Conservation (phyloP, 176 grass and related monocot species). For the Musa troglodytarum region DNA sequence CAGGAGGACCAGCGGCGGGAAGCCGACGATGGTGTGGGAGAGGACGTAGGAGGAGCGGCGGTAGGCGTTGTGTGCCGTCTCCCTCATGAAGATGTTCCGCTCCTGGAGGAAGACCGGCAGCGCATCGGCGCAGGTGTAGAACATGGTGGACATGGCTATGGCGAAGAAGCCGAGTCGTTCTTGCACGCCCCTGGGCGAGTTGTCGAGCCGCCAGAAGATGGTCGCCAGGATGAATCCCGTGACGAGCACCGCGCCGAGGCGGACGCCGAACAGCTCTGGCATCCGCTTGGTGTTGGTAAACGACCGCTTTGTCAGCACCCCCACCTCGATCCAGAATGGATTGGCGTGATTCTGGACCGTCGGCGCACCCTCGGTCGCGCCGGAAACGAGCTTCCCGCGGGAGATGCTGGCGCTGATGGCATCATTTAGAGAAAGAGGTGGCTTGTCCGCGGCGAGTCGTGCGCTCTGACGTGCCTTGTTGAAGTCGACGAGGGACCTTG, state of each 20-base stretch:
- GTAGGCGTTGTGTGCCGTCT: slow-evolving; percentile 98
- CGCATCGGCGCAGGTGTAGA: slow-evolving; percentile 94
- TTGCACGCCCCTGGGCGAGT: slow-evolving; percentile 79
- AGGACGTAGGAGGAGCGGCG: slow-evolving; percentile 93
- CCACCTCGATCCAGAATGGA: slow-evolving; percentile 89
- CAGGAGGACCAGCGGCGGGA: slow-evolving; percentile 65
- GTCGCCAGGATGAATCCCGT: slow-evolving; percentile 92
- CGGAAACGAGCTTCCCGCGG: slow-evolving; percentile 89
- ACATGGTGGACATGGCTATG: slow-evolving; percentile 99
- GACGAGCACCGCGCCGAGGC: slow-evolving; percentile 62
- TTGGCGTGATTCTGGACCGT: slow-evolving; percentile 70
- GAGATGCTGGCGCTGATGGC: slow-evolving; percentile 88
- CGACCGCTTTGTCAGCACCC: slow-evolving; percentile 68
- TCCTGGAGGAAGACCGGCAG: slow-evolving; percentile 95
- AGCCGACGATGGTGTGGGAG: slow-evolving; percentile 73
- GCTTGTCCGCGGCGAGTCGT: slow-evolving; percentile 12
- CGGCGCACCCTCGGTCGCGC: slow-evolving; percentile 41
- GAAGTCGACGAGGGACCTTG: slow-evolving; percentile 50
- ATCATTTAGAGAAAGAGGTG: slow-evolving; percentile 52
- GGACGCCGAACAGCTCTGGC: slow-evolving; percentile 79
- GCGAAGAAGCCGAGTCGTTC: slow-evolving; percentile 92
- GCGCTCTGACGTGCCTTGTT: slow-evolving; percentile 34
- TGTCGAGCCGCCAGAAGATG: slow-evolving; percentile 94
- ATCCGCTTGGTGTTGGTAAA: slow-evolving; percentile 74
- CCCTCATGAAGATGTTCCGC: slow-evolving; percentile 96